A percentile compares a stretch with the other conserved stretches of the same genome.
Conservation (phyloP, 192 early-diverging fungal species). For the Linderina pennispora region DNA sequence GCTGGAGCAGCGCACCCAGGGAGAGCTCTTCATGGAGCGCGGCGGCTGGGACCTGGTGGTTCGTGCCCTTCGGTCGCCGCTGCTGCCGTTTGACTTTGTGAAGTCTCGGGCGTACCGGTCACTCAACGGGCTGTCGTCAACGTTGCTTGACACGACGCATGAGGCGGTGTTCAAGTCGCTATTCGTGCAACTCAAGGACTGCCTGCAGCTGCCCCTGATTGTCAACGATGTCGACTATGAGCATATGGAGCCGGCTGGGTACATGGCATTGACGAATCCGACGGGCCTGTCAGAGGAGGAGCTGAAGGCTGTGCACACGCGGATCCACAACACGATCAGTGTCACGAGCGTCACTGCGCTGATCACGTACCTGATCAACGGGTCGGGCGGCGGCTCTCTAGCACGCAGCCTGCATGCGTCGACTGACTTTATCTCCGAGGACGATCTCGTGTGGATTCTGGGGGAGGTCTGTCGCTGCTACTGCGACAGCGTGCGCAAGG, state of each 20-base stretch:
- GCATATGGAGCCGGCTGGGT: conserved; percentile 4
- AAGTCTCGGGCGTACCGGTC: conserved; percentile 45
- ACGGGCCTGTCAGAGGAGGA: conserved; percentile 14
- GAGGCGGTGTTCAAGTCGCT: conserved; percentile 30
- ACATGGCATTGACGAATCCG: conserved; percentile 28
- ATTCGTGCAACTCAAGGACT: conserved; percentile 24
- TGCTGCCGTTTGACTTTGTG: conserved; percentile 43
- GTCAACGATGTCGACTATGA: not conserved
- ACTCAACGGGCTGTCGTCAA: conserved; percentile 36
- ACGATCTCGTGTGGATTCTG: conserved; percentile 28
- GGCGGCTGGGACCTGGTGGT: conserved; percentile 43
- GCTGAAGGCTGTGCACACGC: conserved; percentile 10
- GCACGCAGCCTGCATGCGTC: conserved; percentile 27
- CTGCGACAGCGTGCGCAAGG: conserved; percentile 15
- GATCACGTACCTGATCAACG: conserved; percentile 29
- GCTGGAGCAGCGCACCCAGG: conserved; percentile 40
- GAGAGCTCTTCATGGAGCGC: conserved; percentile 36
- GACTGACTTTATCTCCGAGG: conserved; percentile 13
- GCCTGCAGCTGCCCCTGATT: conserved; percentile 9
- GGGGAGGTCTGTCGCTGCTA: conserved; percentile 12
- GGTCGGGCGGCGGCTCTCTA: conserved; percentile 32
- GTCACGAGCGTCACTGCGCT: conserved; percentile 23
- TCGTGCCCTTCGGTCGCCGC: conserved; percentile 34
- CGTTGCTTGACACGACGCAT: conserved; percentile 40
- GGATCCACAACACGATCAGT: conserved; percentile 30